Base-by-base conservation (phyloP, 768 basidiomycete species). In the Kockovaella imperatae region DNA sequence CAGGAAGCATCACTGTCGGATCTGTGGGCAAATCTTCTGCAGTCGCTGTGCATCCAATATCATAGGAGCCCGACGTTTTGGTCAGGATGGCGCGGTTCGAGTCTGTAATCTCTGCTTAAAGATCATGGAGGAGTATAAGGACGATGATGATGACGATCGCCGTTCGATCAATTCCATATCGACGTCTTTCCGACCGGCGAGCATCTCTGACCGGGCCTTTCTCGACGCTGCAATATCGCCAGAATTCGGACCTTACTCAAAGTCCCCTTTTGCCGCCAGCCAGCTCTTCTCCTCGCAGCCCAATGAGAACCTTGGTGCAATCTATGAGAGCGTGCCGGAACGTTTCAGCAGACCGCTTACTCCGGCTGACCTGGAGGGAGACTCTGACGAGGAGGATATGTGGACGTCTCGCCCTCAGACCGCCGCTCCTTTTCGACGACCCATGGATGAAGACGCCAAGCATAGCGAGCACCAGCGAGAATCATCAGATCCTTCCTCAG, bases 21-120 rank as follows among this genome's bases (percentile, higher is more conserved):
- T 97, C 70, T 97, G 95, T 85, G 91, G 91, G 26, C 91, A 95
- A 71, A 91, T 99, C 68, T 99, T 96, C 68, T 99, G 95, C 71
- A 88, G 87, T 26, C 81, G 89, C 7, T 99, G 95, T 70, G 90
- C 95, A 2, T 91, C 89, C 25, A 93, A 95, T 61, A 85, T 95
- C 57, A 90, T 97, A 71, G 91, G 90, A 57, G 91, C 89, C 14
- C 78, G 82, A 11, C 82, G 90, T 5, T 96, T 95, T 62, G 90
- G 91, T 3, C 84, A 88, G 52, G 85, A 93, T 45, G 89, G 89
- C n/a, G 87, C 86, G 80, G 79, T 99, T 43, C 81, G 95, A 47
- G 85, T 95, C 7, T 99, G 95, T 73, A 96, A 96, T 60, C 75
- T 95, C 13, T 97, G 93, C 69, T 75, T 93, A n/a, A 84, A 86